phyloP scores from a whole-genome alignment of 345 rosid species.

The Sonneratia caseolaris region DNA sequence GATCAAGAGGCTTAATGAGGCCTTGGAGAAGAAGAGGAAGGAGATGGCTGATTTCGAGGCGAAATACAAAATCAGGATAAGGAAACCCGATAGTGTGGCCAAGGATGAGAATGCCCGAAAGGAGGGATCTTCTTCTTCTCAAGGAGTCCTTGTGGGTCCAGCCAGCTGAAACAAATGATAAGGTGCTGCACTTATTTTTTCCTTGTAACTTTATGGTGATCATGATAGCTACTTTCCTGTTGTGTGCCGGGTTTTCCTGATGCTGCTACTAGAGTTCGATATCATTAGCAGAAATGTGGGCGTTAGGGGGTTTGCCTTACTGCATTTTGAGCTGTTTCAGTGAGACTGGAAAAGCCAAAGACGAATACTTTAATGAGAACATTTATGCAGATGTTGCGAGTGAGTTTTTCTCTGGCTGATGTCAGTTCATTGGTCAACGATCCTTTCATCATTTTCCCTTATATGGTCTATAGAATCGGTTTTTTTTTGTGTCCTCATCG shows the following conservation, averaged over 20 bases:
- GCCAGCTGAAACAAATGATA: slow-evolving; percentile 44
- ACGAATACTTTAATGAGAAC: neutral
- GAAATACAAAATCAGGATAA: slow-evolving; percentile 75
- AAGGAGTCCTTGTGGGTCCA: slow-evolving; percentile 94
- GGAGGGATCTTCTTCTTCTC: slow-evolving; percentile 59
- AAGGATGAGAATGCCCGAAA: slow-evolving; percentile 44
- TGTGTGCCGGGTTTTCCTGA: neutral
- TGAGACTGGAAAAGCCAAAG: neutral
- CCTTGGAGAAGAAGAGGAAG: slow-evolving; percentile 74
- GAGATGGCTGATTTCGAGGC: slow-evolving; percentile 73
- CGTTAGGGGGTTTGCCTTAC: neutral
- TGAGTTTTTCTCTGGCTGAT: neutral
- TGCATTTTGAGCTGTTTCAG: neutral
- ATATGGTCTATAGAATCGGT: too few relatives aligned
- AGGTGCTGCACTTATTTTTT: slow-evolving; percentile 1
- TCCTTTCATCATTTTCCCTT: neutral
- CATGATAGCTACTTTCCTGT: neutral
- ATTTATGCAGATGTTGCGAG: neutral
- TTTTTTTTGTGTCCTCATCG: too few relatives aligned
- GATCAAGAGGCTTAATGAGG: slow-evolving; percentile 65
- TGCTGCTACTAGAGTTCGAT: neutral
- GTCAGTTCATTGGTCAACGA: neutral
- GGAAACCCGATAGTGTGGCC: slow-evolving; percentile 40
- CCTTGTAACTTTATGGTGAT: slow-evolving; percentile 1
- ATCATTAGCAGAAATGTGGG: neutral